Base-by-base conservation (phyloP, 345 rosid genomes). In the Eutrema heterophyllum region DNA sequence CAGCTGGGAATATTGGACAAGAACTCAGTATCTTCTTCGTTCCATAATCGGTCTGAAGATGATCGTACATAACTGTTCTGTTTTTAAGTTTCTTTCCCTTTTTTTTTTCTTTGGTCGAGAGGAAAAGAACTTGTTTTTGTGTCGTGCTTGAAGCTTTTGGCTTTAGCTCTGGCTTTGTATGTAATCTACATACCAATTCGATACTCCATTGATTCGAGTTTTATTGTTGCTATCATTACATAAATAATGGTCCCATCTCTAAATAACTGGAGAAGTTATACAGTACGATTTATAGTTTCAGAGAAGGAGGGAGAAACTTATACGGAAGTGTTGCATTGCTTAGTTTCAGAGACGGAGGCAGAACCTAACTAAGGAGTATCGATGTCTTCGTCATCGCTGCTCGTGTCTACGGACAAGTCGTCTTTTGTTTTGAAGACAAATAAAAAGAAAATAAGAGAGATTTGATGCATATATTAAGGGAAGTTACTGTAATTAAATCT, bases 21-120 rank as follows among this genome's bases (percentile, higher is more conserved):
- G 94, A 90, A 78, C 88, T 90, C 36, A 87, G 97, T 70, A 77
- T 90, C 68, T 87, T 83, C 80, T 71, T 90, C 62, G 79, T 81
- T 36, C 81, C 88, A 21, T 86, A 82, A 26, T 7, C 65, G 10
- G 65, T 69, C 13, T 76, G 64, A 62, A 24, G 26, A 61, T 44
- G 41, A 15, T 59, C 54, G 69, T 60, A 60, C 63, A 67, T 45
- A 69, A 54, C 2, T 5, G 58, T 36, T 75, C 51, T 68, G 57
- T 68, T 35, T 68, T 45, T 30, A 13, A 61, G 7, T 38, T 58
- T 41, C 3, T 65, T 55, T 67, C 9, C 5, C 2, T 18, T 68
- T 27, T 44, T 32, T 39, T 68, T 61, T 43, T 15, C 26, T 64
- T 36, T 64, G 56, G 43, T 57, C 32, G 29, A 45, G 57, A 50